Base-by-base conservation (phyloP, 768 basidiomycete species). In the Tricholoma saponaceum region DNA sequence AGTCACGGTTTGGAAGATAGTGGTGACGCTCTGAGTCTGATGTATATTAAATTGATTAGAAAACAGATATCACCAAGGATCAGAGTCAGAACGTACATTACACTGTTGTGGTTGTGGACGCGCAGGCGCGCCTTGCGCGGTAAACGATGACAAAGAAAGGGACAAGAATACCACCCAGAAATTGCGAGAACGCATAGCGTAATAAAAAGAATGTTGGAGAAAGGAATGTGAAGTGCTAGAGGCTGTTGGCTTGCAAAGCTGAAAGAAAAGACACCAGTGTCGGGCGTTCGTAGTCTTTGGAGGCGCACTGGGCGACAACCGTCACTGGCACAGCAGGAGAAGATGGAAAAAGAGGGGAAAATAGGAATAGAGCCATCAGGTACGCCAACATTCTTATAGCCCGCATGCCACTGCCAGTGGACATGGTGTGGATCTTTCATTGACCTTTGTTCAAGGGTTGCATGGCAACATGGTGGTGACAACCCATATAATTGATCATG, bases 241-340 rank as follows among this genome's bases (percentile, higher is more conserved):
- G 67, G 66, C 60, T 61, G 60, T 58, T 62, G 47, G 62, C 64
- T 67, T 67, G 63, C 62, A 64, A 64, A 61, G 60, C 61, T 60
- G 57, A 72, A 68, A 69, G 71, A 76, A 77, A 75, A 71, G 79
- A 81, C 80, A 79, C 80, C 79, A 77, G 80, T 77, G 79, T 78
- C 80, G 79, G 71, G 74, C 68, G 68, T 74, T 71, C 67, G 72
- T 69, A 73, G 72, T 70, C 74, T 70, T 66, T 58, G 26, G 63
- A 57, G 69, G 59, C 72, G 77, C 77, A 73, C 77, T 77, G 70
- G 77, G 77, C 78, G 74, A 65, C 69, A 60, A 67, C 62, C 68
- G 66, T 61, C 25, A 26, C 46, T 64, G 65, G 65, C 60, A 62
- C 20, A 59, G 60, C 59, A 62, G 41, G 23, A 26, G 16, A 49